phyloP scores from a whole-genome alignment of 2,329 filamentous ascomycete genomes.

The Verticillium zaregamsianum region DNA sequence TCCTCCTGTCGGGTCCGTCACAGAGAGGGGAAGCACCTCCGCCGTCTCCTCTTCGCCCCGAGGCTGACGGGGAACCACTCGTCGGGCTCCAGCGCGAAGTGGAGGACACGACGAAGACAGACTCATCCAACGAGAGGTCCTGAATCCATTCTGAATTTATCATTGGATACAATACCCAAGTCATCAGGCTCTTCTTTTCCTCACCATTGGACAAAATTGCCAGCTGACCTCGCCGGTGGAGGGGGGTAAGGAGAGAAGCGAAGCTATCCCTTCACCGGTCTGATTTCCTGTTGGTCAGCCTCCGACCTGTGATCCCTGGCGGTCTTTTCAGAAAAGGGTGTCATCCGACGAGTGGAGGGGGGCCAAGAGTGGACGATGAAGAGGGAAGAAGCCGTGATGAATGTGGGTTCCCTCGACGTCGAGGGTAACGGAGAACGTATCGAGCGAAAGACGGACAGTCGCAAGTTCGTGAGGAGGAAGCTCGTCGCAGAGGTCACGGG shows the following conservation, averaged over 20 bases:
- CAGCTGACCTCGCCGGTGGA: constrained; percentile 6
- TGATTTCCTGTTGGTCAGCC: constrained; percentile 41
- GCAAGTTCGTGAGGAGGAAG: neutral
- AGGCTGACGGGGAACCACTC: neutral
- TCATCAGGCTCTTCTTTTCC: constrained; percentile 15
- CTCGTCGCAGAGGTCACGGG: too few species aligned
- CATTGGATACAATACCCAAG: constrained; percentile 32
- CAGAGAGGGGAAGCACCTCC: neutral
- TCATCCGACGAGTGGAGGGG: neutral
- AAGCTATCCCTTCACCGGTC: constrained; percentile 11
- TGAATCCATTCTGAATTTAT: constrained; percentile 15
- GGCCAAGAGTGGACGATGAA: neutral
- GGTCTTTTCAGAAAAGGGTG: neutral
- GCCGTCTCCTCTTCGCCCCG: neutral
- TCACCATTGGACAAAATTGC: constrained; percentile 36
- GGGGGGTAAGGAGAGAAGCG: neutral
- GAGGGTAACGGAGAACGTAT: neutral
- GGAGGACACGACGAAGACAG: constrained; percentile 1
- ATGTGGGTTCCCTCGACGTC: neutral
- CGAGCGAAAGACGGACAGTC: neutral
- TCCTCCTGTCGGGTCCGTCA: neutral
- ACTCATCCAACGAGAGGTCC: constrained; percentile 24
- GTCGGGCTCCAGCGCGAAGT: neutral
- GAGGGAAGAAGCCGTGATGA: neutral
- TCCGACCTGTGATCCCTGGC: constrained; percentile 2